Evolutionary conservation across 78 protist genomes (phyloP).

Genomic region (Chrysochromulina parva): DNA sequence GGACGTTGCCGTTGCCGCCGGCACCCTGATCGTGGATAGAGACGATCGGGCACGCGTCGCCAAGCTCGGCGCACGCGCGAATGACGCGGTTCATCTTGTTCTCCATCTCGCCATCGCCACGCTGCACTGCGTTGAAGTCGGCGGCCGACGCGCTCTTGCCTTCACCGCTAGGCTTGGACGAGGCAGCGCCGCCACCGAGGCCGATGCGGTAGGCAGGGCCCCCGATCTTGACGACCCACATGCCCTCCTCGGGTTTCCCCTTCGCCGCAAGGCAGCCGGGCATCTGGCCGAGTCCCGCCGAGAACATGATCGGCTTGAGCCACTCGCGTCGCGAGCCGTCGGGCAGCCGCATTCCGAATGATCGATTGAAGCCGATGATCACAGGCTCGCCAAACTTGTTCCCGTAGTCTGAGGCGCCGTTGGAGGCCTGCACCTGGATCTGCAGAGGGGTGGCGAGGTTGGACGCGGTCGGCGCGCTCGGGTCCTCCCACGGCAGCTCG

Average conservation of each 20-base stretch:
- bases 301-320: slow-evolving; percentile 93
- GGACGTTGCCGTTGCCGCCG: slow-evolving; percentile 84
- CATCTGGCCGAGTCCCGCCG: slow-evolving; percentile 88
- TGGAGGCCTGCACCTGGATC: slow-evolving; percentile 82
- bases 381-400: slow-evolving; percentile 91
- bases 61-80: slow-evolving; percentile 79
- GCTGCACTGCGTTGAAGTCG: slow-evolving; percentile 92
- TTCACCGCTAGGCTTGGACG: slow-evolving; percentile 38
- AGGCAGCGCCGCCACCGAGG: slow-evolving; percentile 94
- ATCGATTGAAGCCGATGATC: slow-evolving; percentile 79
- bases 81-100: slow-evolving; percentile 78
- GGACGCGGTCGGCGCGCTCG: slow-evolving; percentile 32
- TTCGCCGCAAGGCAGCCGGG: slow-evolving; percentile 22
- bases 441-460: slow-evolving; percentile 78
- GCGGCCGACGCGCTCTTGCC: slow-evolving; percentile 45
- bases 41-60: slow-evolving; percentile 78
- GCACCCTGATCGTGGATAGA: slow-evolving; percentile 86
- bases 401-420: slow-evolving; percentile 88
- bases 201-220: slow-evolving; percentile 91
- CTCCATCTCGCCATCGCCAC: slow-evolving; percentile 93
- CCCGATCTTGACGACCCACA: slow-evolving; percentile 84
- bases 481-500: slow-evolving; percentile 79
- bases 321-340: slow-evolving; percentile 78
- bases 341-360: slow-evolving; percentile 31
- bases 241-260: slow-evolving; percentile 59